Evolutionary conservation across 1,284 basidiomycete species (phyloP), one percentile per base, ranked within the genome.

Genomic region (Boletus sp.): DNA sequence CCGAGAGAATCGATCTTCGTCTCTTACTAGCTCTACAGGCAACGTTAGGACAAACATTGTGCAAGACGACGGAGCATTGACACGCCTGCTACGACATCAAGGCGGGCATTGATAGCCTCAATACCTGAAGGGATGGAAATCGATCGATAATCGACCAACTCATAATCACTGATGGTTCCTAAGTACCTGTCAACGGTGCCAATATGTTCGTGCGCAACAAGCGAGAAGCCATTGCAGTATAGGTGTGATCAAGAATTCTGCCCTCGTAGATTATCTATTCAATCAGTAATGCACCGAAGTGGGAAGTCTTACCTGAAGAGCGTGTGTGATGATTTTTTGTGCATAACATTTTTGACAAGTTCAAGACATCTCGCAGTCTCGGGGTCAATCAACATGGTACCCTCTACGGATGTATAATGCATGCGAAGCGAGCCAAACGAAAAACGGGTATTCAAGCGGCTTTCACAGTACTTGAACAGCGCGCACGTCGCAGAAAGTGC

Each of bases 351-450:
- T 17, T 81, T 84, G 6, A 95, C 89, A 2, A 98, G 80, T 74
- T 98, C 96, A 4, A 98, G 81, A 71, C 95, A 94, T 52, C 83
- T 84, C 1, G 88, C 92, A 0, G 91, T 94, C 60, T 95, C 94
- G 0, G 87, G 83, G 71, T 97, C 95, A 66, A 98, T 92, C 82
- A 97, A 85, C 89, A 97, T 93, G 0, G 93, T 95, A 0, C 94
- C 94, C 74, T 87, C 91, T 0, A 93, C 87, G 2, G 92, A 85
- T 1, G 85, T 80, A 71, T 91, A 97, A 17, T 83, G 81, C 62
- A 98, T 94, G 33, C 86, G 83, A n/a, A 98, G 78, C 13, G 91
- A 94, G 14, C 79, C 79, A 0, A 84, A 78, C 1, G 88, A 81
- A 71, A 93, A 97, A 17, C 84, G 82, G 0, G 84, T 83, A 62